Evolutionary conservation across 306 rosid genomes (phyloP).

Genomic region (Sicyos baderoa): DNA sequence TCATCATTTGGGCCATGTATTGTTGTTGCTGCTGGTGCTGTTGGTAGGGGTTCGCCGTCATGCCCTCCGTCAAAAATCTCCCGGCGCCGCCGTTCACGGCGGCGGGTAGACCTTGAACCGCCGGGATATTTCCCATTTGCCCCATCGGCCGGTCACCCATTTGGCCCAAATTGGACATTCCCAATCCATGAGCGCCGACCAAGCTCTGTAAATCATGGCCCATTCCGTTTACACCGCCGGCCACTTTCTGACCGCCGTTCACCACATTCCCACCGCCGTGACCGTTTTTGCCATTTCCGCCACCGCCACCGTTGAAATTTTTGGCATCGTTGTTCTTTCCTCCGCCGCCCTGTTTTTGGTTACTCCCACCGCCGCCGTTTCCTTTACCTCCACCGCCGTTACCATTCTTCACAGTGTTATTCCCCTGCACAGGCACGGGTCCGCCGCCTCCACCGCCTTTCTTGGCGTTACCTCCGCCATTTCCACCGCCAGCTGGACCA

Average conservation of each 20-base stretch:
- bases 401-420: constrained; percentile 29
- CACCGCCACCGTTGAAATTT: constrained; percentile 19
- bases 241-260: constrained; percentile 28
- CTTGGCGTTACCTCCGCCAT: constrained; percentile 30
- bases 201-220: constrained; percentile 29
- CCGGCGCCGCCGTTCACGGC: constrained; percentile 24
- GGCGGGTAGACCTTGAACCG: constrained; percentile 70
- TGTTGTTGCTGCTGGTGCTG: constrained; percentile 32
- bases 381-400: constrained; percentile 33
- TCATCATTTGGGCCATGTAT: constrained; percentile 55
- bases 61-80: constrained; percentile 32
- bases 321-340: constrained; percentile 24
- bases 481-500: constrained; percentile 17
- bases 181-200: constrained; percentile 38
- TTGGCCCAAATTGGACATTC: constrained; percentile 39
- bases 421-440: constrained; percentile 25
- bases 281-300: not conserved
- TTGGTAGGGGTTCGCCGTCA: constrained; percentile 51
- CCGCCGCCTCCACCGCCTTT: constrained; percentile 29
- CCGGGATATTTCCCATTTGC: constrained; percentile 45
- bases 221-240: constrained; percentile 28
- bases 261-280: not conserved
- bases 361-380: constrained; percentile 28
- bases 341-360: constrained; percentile 30
- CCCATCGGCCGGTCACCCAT: constrained; percentile 44